Evolutionary conservation across 306 rosid genomes (phyloP).

Genomic region (Nissolia schottii): DNA sequence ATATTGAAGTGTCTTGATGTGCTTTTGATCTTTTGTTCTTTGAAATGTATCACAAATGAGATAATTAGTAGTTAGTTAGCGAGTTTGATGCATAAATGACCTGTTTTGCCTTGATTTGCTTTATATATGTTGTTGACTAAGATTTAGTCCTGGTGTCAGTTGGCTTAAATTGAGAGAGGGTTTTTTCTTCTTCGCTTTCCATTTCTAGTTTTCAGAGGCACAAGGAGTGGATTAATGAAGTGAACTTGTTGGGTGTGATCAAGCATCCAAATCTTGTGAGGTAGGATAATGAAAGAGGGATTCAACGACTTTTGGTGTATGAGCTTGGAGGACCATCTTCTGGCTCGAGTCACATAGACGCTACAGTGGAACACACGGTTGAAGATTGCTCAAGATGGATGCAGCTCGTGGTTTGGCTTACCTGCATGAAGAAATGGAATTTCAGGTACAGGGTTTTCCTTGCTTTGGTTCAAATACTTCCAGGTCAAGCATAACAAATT

Average conservation of each 20-base stretch:
- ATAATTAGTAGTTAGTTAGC: too few species aligned
- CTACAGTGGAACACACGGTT: conserved; percentile 70
- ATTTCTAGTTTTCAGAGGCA: conserved; percentile 87
- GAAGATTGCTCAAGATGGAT: conserved; percentile 70
- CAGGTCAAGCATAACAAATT: neutral
- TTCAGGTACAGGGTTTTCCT: conserved; percentile 52
- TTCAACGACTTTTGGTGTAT: conserved; percentile 87
- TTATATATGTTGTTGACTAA: too few species aligned
- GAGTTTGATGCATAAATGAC: too few species aligned
- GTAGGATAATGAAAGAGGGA: conserved; percentile 96
- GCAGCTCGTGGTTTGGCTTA: conserved; percentile 95
- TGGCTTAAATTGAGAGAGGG: too few species aligned
- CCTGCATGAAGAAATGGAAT: conserved; percentile 97
- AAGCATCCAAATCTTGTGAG: conserved; percentile 88
- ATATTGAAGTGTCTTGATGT: too few species aligned
- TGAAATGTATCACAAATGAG: too few species aligned
- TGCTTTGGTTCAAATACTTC: neutral
- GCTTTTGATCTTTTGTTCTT: too few species aligned
- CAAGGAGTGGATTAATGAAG: conserved; percentile 95
- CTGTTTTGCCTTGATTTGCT: too few species aligned
- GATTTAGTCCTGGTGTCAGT: too few species aligned
- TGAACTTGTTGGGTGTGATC: conserved; percentile 80
- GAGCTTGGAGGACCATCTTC: conserved; percentile 89
- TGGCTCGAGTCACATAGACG: conserved; percentile 58
- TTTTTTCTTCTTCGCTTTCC: conserved; percentile 9